Conservation (phyloP, 495 filamentous ascomycete species). For the Talaromyces proteolyticus region DNA sequence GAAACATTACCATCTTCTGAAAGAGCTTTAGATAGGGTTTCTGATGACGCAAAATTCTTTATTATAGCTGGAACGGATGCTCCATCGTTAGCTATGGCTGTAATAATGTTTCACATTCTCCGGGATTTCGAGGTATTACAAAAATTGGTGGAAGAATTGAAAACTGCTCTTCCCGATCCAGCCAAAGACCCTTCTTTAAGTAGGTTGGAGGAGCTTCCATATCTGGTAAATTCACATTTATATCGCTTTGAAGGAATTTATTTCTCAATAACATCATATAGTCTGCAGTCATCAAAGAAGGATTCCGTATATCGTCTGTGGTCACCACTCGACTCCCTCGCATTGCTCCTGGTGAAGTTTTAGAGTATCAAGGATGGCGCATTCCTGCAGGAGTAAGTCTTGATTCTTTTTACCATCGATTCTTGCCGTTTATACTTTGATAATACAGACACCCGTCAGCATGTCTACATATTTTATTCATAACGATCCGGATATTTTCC, state of each 20-base stretch:
- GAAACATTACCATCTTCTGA: slow-evolving; percentile 13
- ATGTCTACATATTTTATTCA: slow-evolving; percentile 30
- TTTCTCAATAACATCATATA: neutral
- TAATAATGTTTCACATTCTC: slow-evolving; percentile 22
- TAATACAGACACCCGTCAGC: slow-evolving; percentile 10
- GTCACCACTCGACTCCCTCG: slow-evolving; percentile 33
- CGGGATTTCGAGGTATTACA: slow-evolving; percentile 11
- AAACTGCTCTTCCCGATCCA: slow-evolving; percentile 7
- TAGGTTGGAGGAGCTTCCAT: slow-evolving; percentile 23
- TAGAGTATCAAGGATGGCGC: slow-evolving; percentile 16
- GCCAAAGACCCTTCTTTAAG: slow-evolving; percentile 2
- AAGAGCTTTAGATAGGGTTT: slow-evolving; percentile 21
- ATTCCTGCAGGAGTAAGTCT: slow-evolving; percentile 22
- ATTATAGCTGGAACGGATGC: slow-evolving; percentile 29
- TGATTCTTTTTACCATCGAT: neutral
- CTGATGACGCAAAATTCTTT: slow-evolving; percentile 30
- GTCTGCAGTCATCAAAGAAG: slow-evolving; percentile 51
- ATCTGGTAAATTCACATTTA: slow-evolving; percentile 18
- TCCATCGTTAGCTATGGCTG: slow-evolving; percentile 13
- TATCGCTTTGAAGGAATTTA: no score
- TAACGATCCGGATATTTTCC: slow-evolving; percentile 29
- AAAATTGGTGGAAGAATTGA: slow-evolving; percentile 16
- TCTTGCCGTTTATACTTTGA: neutral
- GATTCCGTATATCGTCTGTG: slow-evolving; percentile 40
- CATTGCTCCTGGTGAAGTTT: slow-evolving; percentile 22